Evolutionary conservation across 768 basidiomycete species (phyloP), one percentile per base, ranked within the genome.

Genomic region (Termitomyces sp.): DNA sequence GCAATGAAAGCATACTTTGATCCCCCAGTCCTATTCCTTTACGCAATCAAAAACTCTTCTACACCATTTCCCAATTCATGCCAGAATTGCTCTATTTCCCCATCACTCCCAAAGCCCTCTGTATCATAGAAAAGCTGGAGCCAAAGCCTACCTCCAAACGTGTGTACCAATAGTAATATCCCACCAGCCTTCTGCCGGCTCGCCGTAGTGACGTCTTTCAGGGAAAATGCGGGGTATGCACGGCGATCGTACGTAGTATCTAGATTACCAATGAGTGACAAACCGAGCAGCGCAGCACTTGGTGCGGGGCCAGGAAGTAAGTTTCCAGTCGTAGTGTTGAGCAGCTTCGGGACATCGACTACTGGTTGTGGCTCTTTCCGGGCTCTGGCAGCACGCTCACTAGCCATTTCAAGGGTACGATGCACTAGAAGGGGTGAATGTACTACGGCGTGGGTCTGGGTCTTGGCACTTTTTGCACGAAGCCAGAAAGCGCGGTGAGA

Each of bases 181-280:
- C 82, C 86, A 3, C 85, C 82, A 1, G 80, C 70, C 7, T 87
- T 82, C 67, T 88, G 87, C 20, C 87, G 75, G 14, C 83, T 85
- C 25, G 86, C 87, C 3, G 87, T 88, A 25, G 83, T 87, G 37
- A 90, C 76, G 11, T 80, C 81, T 64, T 82, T 79, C n/a, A 89
- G 76, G 57, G 75, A 66, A 63, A 86, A 63, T 15, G 60, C 58
- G 14, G 79, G 77, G 72, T 80, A 88, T 1, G 70, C 59, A 37
- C 74, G 69, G 60, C 86, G 84, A 61, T 77, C 76, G 72, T 88
- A 89, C 15, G 83, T 83, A 6, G 77, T 82, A 65, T 89, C 87
- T 40, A 88, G 76, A 68, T 88, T 88, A 6, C 88, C 88, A 40
- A 89, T 80, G 65, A 89, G 78, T 12, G 88, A 90, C 36, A 89